Base-by-base conservation (phyloP, 1,284 basidiomycete genomes). In the Cutaneotrichosporon arboriforme region DNA sequence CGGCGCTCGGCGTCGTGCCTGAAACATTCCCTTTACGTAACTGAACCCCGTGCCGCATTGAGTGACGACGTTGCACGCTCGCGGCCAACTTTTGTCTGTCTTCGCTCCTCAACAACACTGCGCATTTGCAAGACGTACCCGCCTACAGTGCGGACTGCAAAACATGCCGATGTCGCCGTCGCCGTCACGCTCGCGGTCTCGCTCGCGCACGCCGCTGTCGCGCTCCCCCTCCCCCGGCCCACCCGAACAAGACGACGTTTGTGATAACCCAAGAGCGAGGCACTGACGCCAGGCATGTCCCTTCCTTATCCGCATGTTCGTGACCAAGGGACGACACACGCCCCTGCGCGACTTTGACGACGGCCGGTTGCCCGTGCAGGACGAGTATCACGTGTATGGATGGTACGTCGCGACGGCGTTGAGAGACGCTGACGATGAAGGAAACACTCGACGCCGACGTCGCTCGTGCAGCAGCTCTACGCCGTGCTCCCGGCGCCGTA, bases 271-370 rank as follows among this genome's bases (percentile, higher is more conserved):
- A 3, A 13, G 4, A 0, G 9, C 12, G 1, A 8, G 1, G 1
- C 4, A 18, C 52, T 51, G 18, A 49, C 45, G 17, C 18, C 51
- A 60, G 49, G 35, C 54, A 13, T 62, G 62, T 31, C 71, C 71
- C 2, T 69, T 70, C 56, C 60, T 70, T 36, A 68, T 73, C 49
- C 62, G 70, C n/a, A 49, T 70, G n/a, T 72, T 66, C 47, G 62
- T 73, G 20, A 67, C 65, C 7, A 69, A 68, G 48, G 64, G 65
- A 12, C 60, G 57, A 52, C 71, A 73, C 57, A 62, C 66, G 2
- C 65, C 67, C 3, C 58, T 73, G 40, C 38, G 57, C 10, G 71
- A 72, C 33, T 72, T 70, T 55, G 71, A 73, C 51, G 59, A 67
- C 17, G 69, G 67, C 8, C 53, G 55, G 26, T 66, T 72, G 8